Base-by-base conservation (phyloP, 495 filamentous ascomycete species). In the Chaetomium fimeti region DNA sequence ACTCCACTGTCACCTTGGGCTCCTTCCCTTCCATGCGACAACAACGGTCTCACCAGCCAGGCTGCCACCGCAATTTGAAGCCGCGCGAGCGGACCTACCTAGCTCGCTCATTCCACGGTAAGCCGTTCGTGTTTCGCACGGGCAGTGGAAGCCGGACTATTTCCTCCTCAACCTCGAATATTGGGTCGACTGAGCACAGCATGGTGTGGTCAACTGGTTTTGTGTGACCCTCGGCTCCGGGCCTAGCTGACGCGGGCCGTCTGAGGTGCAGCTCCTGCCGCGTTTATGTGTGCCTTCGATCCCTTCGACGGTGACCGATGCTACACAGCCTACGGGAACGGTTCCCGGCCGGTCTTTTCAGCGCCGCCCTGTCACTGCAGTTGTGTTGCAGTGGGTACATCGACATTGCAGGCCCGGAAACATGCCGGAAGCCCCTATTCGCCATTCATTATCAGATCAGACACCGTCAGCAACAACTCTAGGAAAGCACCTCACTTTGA, bases 341-440 rank as follows among this genome's bases (percentile, higher is more conserved):
- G 22, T 27, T 52, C 22, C 59, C 20, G 48, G 20, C 45, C 20
- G 15, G 32, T 36, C 2, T 12, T 27, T 28, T 18, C 59, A 42
- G 22, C n/a, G 24, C 43, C 32, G 4, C 11, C n/a, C n/a, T 11
- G 32, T 36, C 32, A 15, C 49, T 54, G 38, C 49, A 43, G 36
- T n/a, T 5, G 49, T 16, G 32, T 40, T 53, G 47, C 45, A 52
- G 18, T 16, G 13, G 29, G 29, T 32, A 43, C 28, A 1, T 11
- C n/a, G n/a, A n/a, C n/a, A 36, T 36, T 9, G 32, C 32, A 36
- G 18, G 18, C 13, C 25, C 36, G 60, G 27, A 29, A 45, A 6
- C 60, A 52, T 38, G 28, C 58, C 45, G 58, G 58, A 25, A 38
- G 1, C 29, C 47, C 45, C 58, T 43, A 60, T 60, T 60, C 47